Base-by-base conservation (phyloP, 441 rosid genomes). In the Gossypium schwendimanii region DNA sequence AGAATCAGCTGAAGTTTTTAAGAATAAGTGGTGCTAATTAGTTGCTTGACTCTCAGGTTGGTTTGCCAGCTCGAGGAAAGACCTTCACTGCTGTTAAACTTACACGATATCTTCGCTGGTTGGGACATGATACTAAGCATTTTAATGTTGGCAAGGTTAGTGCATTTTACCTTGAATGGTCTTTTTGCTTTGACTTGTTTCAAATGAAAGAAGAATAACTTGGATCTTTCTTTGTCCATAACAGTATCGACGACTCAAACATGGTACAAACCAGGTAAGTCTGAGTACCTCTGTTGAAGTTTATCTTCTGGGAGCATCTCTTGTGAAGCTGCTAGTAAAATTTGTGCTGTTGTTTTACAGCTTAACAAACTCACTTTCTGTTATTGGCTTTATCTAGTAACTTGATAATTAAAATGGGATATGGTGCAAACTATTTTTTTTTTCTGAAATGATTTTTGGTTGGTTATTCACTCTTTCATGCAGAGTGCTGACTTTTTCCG, bases 231-330 rank as follows among this genome's bases (percentile, higher is more conserved):
- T 65, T 65, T 68, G 63, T 67, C 76, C 79, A 71, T 76, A 5
- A 81, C 97, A 96, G 99, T 96, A 96, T 81, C 97, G 99, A 17
- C 97, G 99, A 74, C 98, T 96, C 80, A 96, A 93, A 86, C 98
- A 84, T 82, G 99, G 99, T 82, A 81, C 78, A 80, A 96, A 91
- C 81, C 87, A 80, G 97, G 99, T 96, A 84, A 24, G 7, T 33
- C 68, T 74, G 20, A 47, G 54, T n/a, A 49, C 24, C 36, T 4
- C 26, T 53, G 50, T 47, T 45, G 10, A 24, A 41, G 20, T 36
- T 53, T 36, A 63, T 53, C 44, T 36, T 53, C 39, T 52, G 55
- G 15, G 44, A 24, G 68, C 26, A 47, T 61, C 23, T 23, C 20
- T 26, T 20, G 15, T 5, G 6, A 59, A n/a, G 45, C 24, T 20